A percentile compares a stretch with the other conserved stretches of the same genome.
Evolutionary conservation across 345 rosid genomes (phyloP).

Genomic region (Eucalyptus regnans): DNA sequence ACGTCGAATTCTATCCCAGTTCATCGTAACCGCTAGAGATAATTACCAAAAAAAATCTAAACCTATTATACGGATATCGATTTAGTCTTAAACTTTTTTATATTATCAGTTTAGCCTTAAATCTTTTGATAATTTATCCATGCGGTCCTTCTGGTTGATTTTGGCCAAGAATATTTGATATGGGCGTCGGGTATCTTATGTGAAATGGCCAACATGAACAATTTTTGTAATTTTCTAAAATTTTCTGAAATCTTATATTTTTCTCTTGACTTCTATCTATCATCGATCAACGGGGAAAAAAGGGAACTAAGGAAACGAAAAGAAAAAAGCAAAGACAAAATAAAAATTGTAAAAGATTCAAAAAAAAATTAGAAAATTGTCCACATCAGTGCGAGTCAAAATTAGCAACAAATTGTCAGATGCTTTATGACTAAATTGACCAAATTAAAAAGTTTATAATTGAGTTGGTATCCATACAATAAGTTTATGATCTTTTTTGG

Average conservation of each 20-base stretch:
- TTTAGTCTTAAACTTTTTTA: neutral
- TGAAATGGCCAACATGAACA: neutral
- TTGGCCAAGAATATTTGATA: neutral
- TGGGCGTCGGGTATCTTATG: neutral
- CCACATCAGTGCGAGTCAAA: fast-evolving
- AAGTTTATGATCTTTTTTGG: fast-evolving
- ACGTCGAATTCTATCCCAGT: neutral
- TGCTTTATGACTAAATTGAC: fast-evolving
- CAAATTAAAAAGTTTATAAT: fast-evolving
- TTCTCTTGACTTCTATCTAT: neutral
- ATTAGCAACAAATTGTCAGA: fast-evolving
- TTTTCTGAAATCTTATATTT: neutral
- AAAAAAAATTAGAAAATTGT: neutral
- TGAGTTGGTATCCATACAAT: fast-evolving
- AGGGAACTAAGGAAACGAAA: fast-evolving
- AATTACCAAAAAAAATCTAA: neutral
- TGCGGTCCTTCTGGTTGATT: fast-evolving
- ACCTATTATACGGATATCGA: fast-evolving
- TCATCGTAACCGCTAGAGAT: fast-evolving
- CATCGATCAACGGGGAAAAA: fast-evolving
- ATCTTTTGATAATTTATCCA: neutral
- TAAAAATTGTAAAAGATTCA: neutral
- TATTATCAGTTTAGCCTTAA: neutral
- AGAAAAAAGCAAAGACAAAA: neutral
- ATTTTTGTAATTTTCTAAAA: neutral